Evolutionary conservation across 2,329 filamentous ascomycete genomes (phyloP), one percentile per base, ranked within the genome.

Genomic region (Penicillium sp.): DNA sequence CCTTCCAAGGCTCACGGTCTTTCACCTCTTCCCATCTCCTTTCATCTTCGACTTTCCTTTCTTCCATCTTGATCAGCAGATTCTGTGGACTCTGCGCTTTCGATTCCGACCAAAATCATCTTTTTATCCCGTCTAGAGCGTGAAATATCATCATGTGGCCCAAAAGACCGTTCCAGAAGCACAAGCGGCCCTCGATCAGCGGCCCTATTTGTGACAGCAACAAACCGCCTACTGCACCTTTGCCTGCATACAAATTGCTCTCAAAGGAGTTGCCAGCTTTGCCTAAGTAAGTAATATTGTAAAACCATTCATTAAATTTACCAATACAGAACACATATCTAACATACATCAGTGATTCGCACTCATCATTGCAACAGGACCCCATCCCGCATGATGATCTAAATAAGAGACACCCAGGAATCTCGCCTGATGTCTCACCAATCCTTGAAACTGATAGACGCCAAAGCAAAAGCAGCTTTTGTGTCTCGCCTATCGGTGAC

Each of bases 141-240:
- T 47, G 43, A 47, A 8, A 27, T 56, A 39, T 47, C 65, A 73
- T 56, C n/a, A 82, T 84, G 81, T 84, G 80, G 80, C 80, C 81
- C 67, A 79, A 79, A 64, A 68, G 63, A 39, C 58, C 64, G 7
- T 81, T 63, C 72, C 78, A 67, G 73, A 76, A 65, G 61, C 74
- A 75, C 59, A 77, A 69, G 66, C 75, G 77, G 54, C 75, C 73
- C n/a, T 49, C 38, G 16, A 77, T 78, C 60, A 73, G 75, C 51
- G 75, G 74, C 62, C 76, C 78, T 32, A 74, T 76, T 41, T 69
- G 78, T 48, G 65, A 76, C 61, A 71, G 77, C 64, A 77, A 74
- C 23, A 74, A 78, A 58, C 68, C 72, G 45, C 69, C 71, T 47
- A 67, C 72, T 47, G 65, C 68, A 41, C 68, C 74, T 54, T 66